Percentiles rank a stretch among this genome's conserved stretches.
These are phyloP conservation scores for Physcomitrium patens DNA, from an alignment of 225 moss, liverwort and hornwort genomes.

Conservation along the genomic window DNA sequence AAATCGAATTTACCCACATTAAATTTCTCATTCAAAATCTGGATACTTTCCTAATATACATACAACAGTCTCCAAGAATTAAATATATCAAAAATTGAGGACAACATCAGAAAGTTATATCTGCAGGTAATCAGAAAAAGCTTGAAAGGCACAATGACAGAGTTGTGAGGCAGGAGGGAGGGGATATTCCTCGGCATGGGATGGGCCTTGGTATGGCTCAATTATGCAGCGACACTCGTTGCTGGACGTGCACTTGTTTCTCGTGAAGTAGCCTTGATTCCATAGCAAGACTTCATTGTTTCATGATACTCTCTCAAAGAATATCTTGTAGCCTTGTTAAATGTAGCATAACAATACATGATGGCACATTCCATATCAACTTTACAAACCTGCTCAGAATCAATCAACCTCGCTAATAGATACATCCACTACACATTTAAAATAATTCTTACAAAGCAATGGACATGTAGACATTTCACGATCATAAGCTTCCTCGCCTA, in stretches of 20 bases:
- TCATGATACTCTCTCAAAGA: neutral
- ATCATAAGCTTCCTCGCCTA: neutral
- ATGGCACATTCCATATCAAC: constrained; percentile 4
- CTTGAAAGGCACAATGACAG: too few relatives aligned
- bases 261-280: neutral
- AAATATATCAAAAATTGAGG: too few relatives aligned
- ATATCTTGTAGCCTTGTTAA: constrained; percentile 9
- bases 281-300: constrained; percentile 5
- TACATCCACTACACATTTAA: constrained; percentile 8
- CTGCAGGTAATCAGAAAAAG: too few relatives aligned
- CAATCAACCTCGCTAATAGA: neutral
- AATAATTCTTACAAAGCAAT: neutral
- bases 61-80: too few relatives aligned
- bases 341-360: neutral
- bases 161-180: too few relatives aligned
- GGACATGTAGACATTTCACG: neutral
- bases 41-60: too few relatives aligned
- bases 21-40: too few relatives aligned
- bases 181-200: too few relatives aligned
- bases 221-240: neutral
- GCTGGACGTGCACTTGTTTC: neutral
- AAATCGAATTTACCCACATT: too few relatives aligned
- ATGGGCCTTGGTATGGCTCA: neutral
- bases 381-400: neutral
- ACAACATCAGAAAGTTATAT: too few relatives aligned